phyloP scores from a whole-genome alignment of 2,329 filamentous ascomycete genomes.

The Colletotrichum chlorophyti region DNA sequence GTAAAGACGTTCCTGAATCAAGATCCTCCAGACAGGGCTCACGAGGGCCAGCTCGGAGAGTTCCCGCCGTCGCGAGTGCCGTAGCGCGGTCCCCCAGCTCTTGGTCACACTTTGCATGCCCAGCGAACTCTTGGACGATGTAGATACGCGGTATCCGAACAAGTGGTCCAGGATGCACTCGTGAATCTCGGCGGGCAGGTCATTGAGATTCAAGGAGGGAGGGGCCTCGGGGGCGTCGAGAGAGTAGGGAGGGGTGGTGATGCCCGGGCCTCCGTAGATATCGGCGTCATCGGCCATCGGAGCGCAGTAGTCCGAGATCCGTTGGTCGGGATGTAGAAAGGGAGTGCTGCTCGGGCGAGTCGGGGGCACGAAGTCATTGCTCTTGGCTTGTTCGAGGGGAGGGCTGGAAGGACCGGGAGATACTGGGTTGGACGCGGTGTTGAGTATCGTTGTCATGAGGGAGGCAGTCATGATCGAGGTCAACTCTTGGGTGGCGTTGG shows the following conservation, averaged over 20 bases:
- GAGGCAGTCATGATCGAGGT: slow-evolving; percentile 44
- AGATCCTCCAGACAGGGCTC: slow-evolving; percentile 65
- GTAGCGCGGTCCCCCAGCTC: slow-evolving; percentile 69
- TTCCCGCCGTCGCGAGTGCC: slow-evolving; percentile 71
- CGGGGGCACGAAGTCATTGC: slow-evolving; percentile 55
- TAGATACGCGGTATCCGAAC: slow-evolving; percentile 71
- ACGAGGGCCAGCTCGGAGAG: slow-evolving; percentile 71
- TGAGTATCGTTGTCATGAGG: slow-evolving; percentile 43
- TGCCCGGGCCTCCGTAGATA: slow-evolving; percentile 34
- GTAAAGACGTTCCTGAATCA: slow-evolving; percentile 77
- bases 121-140: slow-evolving; percentile 62
- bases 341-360: slow-evolving; percentile 66
- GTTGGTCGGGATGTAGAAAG: slow-evolving; percentile 61
- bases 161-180: slow-evolving; percentile 75
- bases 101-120: slow-evolving; percentile 60
- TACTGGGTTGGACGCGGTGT: slow-evolving; percentile 59
- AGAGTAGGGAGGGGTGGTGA: slow-evolving; percentile 31
- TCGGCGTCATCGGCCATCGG: slow-evolving; percentile 37
- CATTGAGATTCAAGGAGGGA: slow-evolving; percentile 43
- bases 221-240: slow-evolving; percentile 25
- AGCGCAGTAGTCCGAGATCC: slow-evolving; percentile 47
- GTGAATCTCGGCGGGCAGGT: slow-evolving; percentile 74
- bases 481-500: slow-evolving; percentile 37
- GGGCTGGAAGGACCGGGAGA: slow-evolving; percentile 61
- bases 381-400: slow-evolving; percentile 54